Evolutionary conservation across 129 eudicot genomes (phyloP), one percentile per base, ranked within the genome.

Genomic region (Centaurea solstitialis): DNA sequence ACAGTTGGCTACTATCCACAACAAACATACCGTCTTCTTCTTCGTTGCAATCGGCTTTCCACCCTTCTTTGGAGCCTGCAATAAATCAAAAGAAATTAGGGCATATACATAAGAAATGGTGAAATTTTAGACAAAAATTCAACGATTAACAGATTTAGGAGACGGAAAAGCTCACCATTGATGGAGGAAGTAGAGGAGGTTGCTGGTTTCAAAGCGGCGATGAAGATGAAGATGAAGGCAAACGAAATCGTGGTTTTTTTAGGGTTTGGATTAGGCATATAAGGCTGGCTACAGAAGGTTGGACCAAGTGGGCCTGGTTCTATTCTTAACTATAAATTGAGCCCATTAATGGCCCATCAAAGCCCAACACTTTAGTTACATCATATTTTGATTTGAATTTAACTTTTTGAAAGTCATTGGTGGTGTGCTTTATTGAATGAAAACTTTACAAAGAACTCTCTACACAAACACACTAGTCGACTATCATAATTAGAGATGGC

Each of bases 1-100:
- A 62, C 15, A 61, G 37, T 23, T 15, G 15, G 40, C 23, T n/a
- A 74, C 62, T 33, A 20, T 18, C 28, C 33, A 35, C n/a, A 69
- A 69, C 10, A n/a, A n/a, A n/a, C 68, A 68, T 79, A 79, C 82
- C 81, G 87, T 39, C 81, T 93, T 93, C 92, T 93, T 93, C 76
- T 90, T 90, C 1, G 94, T 85, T 10, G 88, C 88, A 0, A 79
- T 91, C 6, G 93, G 38, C 89, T 82, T 90, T 8, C 68, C 98
- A 72, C 98, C 97, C 70, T 80, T 90, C 88, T 93, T 93, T 59
- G 97, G 96, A 75, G 88, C 97, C 97, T 92, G 78, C 22, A 35
- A 73, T 5, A 21, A 38, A 62, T 38, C 17, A 74, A 41, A 81
- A 47, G 39, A 38, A 23, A 10, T 64, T 22, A 26, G 1, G 13